Conservation (phyloP, 1,284 basidiomycete species). For the Coniophora puteana region DNA sequence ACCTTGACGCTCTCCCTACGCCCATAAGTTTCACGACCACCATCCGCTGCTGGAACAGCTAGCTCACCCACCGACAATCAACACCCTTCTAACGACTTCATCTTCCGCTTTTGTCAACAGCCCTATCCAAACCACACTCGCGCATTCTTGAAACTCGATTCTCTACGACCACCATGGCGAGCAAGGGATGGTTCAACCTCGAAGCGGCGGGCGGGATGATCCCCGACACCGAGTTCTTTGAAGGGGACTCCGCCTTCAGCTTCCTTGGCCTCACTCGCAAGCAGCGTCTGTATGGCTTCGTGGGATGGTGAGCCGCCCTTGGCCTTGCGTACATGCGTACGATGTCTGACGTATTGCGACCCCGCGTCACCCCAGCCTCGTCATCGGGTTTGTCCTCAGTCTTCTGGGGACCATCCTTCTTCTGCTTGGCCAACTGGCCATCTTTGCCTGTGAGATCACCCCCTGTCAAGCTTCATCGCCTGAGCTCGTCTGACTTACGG, state of each 20-base stretch:
- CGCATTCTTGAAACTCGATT: background rate
- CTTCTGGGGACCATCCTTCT: slow-evolving; percentile 79
- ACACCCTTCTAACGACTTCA: background rate
- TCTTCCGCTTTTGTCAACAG: background rate
- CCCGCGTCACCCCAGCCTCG: slow-evolving; percentile 42
- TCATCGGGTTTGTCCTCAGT: slow-evolving; percentile 75
- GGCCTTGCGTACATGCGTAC: background rate
- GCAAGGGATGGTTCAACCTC: slow-evolving; percentile 69
- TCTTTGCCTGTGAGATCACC: slow-evolving; percentile 69
- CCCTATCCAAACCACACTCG: background rate
- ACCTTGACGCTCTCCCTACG: too few species aligned
- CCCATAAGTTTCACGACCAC: too few species aligned
- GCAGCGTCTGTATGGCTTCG: slow-evolving; percentile 82
- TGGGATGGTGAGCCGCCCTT: slow-evolving; percentile 60
- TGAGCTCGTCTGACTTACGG: too few species aligned
- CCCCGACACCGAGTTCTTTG: slow-evolving; percentile 74
- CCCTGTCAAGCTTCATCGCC: background rate
- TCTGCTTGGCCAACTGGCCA: slow-evolving; percentile 64
- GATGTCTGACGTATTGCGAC: slow-evolving; percentile 1
- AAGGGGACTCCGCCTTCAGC: slow-evolving; percentile 81
- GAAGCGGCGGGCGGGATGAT: slow-evolving; percentile 55
- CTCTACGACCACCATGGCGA: slow-evolving; percentile 22
- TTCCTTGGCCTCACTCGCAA: slow-evolving; percentile 74
- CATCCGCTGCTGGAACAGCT: too few species aligned
- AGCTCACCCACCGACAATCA: background rate